Evolutionary conservation across 225 moss, liverwort and hornwort genomes (phyloP).

Genomic region (Sphagnum contortum): DNA sequence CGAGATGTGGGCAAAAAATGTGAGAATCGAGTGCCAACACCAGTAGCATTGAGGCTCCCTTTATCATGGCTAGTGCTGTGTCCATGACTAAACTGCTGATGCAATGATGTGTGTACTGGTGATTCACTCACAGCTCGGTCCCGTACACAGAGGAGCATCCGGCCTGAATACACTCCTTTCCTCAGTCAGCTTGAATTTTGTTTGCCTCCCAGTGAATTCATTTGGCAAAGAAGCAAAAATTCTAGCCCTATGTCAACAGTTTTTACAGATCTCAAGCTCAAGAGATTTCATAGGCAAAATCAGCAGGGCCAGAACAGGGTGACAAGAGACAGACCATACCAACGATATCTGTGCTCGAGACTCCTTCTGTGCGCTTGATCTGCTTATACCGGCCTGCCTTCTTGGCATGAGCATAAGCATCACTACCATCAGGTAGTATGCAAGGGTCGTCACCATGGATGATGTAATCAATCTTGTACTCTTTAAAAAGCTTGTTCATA

Average conservation of each 20-base stretch:
- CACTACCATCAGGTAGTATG: constrained; percentile 89
- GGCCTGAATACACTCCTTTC: constrained; percentile 24
- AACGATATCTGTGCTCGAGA: constrained; percentile 96
- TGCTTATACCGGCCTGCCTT: constrained; percentile 94
- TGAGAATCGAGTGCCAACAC: constrained; percentile 68
- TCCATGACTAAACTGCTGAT: constrained; percentile 92
- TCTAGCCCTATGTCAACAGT: too few species aligned
- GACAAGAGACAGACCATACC: constrained; percentile 29
- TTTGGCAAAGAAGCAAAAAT: too few species aligned
- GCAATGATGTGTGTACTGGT: constrained; percentile 70
- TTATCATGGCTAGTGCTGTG: constrained; percentile 41
- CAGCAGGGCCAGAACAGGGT: too few species aligned
- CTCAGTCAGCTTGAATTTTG: too few species aligned
- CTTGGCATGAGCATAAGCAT: constrained; percentile 95
- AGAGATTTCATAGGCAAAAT: too few species aligned
- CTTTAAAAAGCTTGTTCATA: constrained; percentile 92
- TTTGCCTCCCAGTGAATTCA: too few species aligned
- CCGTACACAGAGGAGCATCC: constrained; percentile 90
- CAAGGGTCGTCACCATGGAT: constrained; percentile 99
- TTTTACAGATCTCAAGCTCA: too few species aligned
- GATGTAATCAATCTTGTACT: constrained; percentile 81
- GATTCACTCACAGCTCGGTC: constrained; percentile 64
- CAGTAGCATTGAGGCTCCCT: constrained; percentile 11
- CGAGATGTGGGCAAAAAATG: constrained; percentile 95
- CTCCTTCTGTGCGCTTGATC: constrained; percentile 97